phyloP scores from a whole-genome alignment of 208 protist species.

The Strigomonas galati region DNA sequence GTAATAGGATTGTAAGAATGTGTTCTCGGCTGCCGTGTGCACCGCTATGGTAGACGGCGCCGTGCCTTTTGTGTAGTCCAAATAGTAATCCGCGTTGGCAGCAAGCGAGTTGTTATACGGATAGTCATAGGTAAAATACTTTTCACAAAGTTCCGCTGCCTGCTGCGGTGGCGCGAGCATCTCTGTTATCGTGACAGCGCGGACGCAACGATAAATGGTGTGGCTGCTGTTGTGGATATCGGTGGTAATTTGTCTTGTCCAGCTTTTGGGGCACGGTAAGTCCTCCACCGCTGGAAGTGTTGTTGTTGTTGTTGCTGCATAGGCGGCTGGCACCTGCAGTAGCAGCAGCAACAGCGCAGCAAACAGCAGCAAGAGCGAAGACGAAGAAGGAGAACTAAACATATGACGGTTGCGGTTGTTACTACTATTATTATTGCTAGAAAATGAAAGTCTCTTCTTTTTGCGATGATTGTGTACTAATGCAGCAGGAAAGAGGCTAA shows the following conservation, averaged over 20 bases:
- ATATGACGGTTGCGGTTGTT: neutral
- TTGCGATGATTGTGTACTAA: neutral
- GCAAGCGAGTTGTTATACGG: neutral
- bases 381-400: neutral
- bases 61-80: neutral
- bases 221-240: neutral
- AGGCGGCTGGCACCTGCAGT: neutral
- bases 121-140: neutral
- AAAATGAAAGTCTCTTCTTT: neutral
- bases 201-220: constrained; percentile 10
- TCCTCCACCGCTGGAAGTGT: neutral
- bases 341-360: neutral
- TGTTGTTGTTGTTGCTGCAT: too few species aligned
- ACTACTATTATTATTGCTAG: constrained; percentile 1
- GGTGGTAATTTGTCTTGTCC: neutral
- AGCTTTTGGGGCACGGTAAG: neutral
- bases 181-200: constrained; percentile 1
- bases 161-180: constrained; percentile 15
- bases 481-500: constrained; percentile 3
- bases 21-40: constrained; percentile 6
- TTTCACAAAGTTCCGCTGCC: constrained; percentile 12
- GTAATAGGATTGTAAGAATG: neutral
- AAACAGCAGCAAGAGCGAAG: neutral
- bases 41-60: constrained; percentile 1
- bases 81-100: neutral